phyloP scores from a whole-genome alignment of 2,329 filamentous ascomycete species.

The Thelonectria discophora region DNA sequence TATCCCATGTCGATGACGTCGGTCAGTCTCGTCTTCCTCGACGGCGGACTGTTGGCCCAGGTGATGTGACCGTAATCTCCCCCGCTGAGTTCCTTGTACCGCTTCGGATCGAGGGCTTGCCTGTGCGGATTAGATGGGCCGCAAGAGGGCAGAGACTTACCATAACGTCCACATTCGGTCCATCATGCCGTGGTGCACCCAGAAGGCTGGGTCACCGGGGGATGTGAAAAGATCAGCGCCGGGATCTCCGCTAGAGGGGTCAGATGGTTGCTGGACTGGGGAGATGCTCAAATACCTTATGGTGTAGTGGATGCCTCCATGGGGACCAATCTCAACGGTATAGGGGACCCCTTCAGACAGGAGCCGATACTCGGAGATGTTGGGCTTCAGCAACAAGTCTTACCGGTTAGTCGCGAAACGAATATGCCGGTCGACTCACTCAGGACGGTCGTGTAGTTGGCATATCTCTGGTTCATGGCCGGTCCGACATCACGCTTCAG shows the following conservation, averaged over 20 bases:
- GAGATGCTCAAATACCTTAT: conserved; percentile 26
- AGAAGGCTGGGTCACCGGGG: background rate
- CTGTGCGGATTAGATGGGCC: background rate
- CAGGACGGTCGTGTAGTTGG: conserved; percentile 7
- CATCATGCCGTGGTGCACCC: background rate
- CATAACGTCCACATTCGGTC: background rate
- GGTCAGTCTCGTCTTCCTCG: background rate
- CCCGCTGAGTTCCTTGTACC: background rate
- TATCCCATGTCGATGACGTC: background rate
- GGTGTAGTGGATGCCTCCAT: background rate
- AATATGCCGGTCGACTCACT: background rate
- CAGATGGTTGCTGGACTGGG: background rate
- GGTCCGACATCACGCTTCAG: conserved; percentile 44
- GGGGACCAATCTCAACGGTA: background rate
- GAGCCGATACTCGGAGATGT: conserved; percentile 4
- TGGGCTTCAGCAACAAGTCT: conserved; percentile 2
- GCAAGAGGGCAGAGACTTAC: background rate
- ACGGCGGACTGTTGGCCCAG: background rate
- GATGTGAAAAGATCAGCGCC: background rate
- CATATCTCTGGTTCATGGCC: conserved; percentile 38
- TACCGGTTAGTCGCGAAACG: background rate
- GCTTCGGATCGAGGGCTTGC: background rate
- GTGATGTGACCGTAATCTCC: background rate
- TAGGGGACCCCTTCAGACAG: background rate
- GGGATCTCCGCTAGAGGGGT: background rate